Percentiles rank a stretch among this genome's conserved stretches.
These are phyloP conservation scores for Cyberlindnera maritima DNA, from an alignment of 805 yeast genomes.

Conservation along the genomic window DNA sequence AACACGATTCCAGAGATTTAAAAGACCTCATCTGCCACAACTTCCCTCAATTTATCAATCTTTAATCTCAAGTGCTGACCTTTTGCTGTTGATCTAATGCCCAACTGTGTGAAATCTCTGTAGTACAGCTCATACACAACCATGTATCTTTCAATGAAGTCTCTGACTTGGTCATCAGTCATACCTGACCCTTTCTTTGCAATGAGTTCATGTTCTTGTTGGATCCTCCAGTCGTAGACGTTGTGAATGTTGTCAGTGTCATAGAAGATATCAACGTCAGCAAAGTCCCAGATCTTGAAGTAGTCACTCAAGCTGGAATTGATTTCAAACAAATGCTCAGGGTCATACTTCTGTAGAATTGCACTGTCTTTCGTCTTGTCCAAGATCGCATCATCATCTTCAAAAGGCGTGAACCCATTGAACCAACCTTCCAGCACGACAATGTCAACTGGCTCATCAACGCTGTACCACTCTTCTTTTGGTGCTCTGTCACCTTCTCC, in stretches of 20 bases:
- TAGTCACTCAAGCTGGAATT: slow-evolving; percentile 55
- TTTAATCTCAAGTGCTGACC: slow-evolving; percentile 19
- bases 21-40: slow-evolving; percentile 11
- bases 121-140: slow-evolving; percentile 78
- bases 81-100: slow-evolving; percentile 22
- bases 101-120: slow-evolving; percentile 35
- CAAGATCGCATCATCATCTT: slow-evolving; percentile 25
- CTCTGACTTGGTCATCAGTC: slow-evolving; percentile 65
- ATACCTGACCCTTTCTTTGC: slow-evolving; percentile 64
- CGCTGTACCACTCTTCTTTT: slow-evolving; percentile 35
- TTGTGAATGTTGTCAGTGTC: slow-evolving; percentile 56
- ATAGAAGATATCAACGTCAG: slow-evolving; percentile 60
- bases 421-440: slow-evolving; percentile 94
- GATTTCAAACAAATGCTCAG: slow-evolving; percentile 35
- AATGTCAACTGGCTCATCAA: slow-evolving; percentile 48
- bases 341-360: slow-evolving; percentile 28
- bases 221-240: slow-evolving; percentile 76
- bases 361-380: slow-evolving; percentile 19
- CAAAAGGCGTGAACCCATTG: slow-evolving; percentile 61
- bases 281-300: slow-evolving; percentile 49
- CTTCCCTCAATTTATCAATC: slow-evolving; percentile 17
- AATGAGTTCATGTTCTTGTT: slow-evolving; percentile 62
- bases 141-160: slow-evolving; percentile 81
- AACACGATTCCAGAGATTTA: background rate
- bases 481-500: slow-evolving; percentile 81